Conservation (phyloP, 768 basidiomycete species). For the Gymnopilus dilepis region DNA sequence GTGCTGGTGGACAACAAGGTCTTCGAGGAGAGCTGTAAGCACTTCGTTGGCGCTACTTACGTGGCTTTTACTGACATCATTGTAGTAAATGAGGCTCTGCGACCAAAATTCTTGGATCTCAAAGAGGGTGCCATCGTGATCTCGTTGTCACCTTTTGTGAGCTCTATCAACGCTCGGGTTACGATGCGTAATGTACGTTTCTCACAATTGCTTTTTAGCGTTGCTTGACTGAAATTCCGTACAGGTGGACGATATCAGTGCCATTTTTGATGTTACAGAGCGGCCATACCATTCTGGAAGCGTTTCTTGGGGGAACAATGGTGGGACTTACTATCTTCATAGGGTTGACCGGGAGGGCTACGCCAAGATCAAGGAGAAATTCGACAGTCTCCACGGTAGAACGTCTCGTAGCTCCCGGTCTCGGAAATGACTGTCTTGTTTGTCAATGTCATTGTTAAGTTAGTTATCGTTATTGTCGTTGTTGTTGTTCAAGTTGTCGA, state of each 20-base stretch:
- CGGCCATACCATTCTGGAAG: constrained; percentile 70
- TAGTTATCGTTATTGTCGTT: constrained; percentile 10
- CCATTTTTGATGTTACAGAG: constrained; percentile 81
- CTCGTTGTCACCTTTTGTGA: constrained; percentile 86
- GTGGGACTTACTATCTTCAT: constrained; percentile 77
- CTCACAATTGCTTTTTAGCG: background rate
- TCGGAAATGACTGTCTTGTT: constrained; percentile 28
- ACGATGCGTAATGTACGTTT: constrained; percentile 80
- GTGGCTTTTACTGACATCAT: constrained; percentile 6
- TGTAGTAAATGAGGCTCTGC: constrained; percentile 84
- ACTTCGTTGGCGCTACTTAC: background rate
- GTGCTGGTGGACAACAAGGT: constrained; percentile 91
- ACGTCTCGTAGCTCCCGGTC: constrained; percentile 35
- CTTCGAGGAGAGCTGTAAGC: constrained; percentile 75
- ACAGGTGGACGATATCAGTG: constrained; percentile 78
- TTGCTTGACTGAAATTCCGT: constrained; percentile 8
- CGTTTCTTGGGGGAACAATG: constrained; percentile 81
- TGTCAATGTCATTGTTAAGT: no score
- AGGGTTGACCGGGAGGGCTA: constrained; percentile 78
- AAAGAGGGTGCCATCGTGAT: constrained; percentile 93
- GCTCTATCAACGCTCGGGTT: constrained; percentile 71
- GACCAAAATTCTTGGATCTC: constrained; percentile 91
- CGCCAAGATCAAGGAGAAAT: constrained; percentile 58
- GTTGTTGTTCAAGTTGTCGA: constrained; percentile 5
- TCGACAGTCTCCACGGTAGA: constrained; percentile 53